Base-by-base conservation (phyloP, 2,329 filamentous ascomycete species). In the Helotiales sp. region DNA sequence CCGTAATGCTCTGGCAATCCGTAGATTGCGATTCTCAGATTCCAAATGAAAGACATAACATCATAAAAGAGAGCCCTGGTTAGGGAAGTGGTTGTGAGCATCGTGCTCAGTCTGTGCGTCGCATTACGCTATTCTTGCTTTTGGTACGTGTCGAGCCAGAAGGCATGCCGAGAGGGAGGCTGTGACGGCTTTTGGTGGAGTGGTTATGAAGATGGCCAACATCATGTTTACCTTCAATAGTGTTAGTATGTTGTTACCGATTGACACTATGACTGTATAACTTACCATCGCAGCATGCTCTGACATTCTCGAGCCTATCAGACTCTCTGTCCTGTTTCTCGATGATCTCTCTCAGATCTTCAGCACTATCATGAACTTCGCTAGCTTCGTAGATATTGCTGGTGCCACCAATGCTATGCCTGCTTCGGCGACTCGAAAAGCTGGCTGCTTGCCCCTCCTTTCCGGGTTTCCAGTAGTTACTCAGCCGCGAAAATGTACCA, bases 271-370 rank as follows among this genome's bases (percentile, higher is more conserved):
- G 31, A 15, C 24, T 44, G 30, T 17, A 12, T 56, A 56, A 78
- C 88, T 83, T 81, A 93, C 93, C 95, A 82, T 98, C 95, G 75
- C 95, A 99, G 77, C 95, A 99, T 59, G 93, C 93, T 71, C 95
- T 83, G 63, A 99, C 95, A 73, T 99, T 97, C 79, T 98, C 93
- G 68, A 98, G 80, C 61, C 87, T 82, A 70, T 93, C 90, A 25
- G 87, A 80, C 65, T 93, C 89, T 54, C 85, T 79, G 68, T 93
- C 88, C 70, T 92, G 87, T 62, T 84, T 81, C 74, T 93, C 90
- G 67, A 93, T 90, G 63, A 93, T 86, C 63, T 87, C 82, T 56
- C 91, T 81, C 57, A 96, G 73, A 70, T 97, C 91, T 73, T 96
- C 91, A 2, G 90, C 90, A 67, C 88, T 91, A 70, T 93, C 89